Percentiles rank a stretch among this genome's conserved stretches.
These are phyloP conservation scores for Periconia sp. DNA, from an alignment of 2,329 filamentous ascomycete species.

Conservation along the genomic window DNA sequence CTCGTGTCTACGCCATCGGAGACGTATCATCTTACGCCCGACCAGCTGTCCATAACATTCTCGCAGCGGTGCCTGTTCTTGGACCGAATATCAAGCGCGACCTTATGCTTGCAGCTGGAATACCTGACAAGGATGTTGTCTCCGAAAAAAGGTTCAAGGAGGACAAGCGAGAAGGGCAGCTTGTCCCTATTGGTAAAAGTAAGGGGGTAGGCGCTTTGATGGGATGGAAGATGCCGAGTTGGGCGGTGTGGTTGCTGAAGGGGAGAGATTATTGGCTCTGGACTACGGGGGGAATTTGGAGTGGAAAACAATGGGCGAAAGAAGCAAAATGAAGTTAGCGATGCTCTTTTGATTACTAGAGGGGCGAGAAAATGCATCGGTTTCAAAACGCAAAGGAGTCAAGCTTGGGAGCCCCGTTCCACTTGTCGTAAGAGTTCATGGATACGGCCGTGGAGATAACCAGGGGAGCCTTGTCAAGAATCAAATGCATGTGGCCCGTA, in stretches of 20 bases:
- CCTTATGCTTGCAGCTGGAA: conserved; percentile 47
- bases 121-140: conserved; percentile 14
- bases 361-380: too few species aligned
- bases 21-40: conserved; percentile 40
- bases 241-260: conserved; percentile 49
- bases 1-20: conserved; percentile 44
- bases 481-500: too few species aligned
- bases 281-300: conserved; percentile 57
- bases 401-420: too few species aligned
- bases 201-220: conserved; percentile 45
- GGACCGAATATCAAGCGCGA: conserved; percentile 58
- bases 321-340: conserved; percentile 52
- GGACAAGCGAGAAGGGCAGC: conserved; percentile 29
- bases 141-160: conserved; percentile 28
- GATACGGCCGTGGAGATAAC: too few species aligned
- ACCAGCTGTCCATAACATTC: conserved; percentile 43
- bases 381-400: too few species aligned
- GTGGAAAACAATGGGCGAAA: conserved; percentile 59
- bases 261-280: conserved; percentile 56
- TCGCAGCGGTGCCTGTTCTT: conserved; percentile 42
- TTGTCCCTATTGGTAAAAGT: conserved; percentile 39
- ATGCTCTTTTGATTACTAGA: too few species aligned
- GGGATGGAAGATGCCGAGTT: conserved; percentile 47
- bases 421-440: too few species aligned
- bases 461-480: too few species aligned